Base-by-base conservation (phyloP, 2,329 filamentous ascomycete species). In the Ophiostoma sp. region DNA sequence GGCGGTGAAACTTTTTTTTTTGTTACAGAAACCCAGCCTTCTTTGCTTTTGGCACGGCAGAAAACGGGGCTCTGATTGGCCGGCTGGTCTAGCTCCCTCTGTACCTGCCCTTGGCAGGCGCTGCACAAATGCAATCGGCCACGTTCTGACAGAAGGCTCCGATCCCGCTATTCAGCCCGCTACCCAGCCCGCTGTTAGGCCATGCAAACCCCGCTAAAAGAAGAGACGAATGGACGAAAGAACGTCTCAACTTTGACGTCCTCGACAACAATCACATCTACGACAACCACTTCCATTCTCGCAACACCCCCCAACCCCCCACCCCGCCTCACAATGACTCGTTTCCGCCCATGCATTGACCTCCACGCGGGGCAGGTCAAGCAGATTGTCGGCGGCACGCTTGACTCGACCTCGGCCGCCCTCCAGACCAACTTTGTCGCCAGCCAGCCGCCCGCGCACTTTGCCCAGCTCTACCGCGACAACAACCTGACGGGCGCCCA, bases 351-450 rank as follows among this genome's bases (percentile, higher is more conserved):
- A 25, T 99, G 96, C 80, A 98, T 99, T 82, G 96, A 99, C 84
- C 89, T 99, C 71, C 96, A 99, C 82, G 92, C 95, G n/a, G 96
- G 96, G 17, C 92, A 95, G 80, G 96, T 99, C 74, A 99, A 99
- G 85, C 96, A 99, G 82, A 99, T 99, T 78, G 95, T 99, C 55
- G 96, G 96, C 78, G 95, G 96, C 74, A 98, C 96, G 1, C 88
- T 99, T 75, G 92, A 92, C 83, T 88, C 88, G 80, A 82, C 87
- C 9, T 88, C 88, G 1, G 81, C 86, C 7, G 86, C 88, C 73
- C 87, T 98, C 73, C 92, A 94, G 84, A 98, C 95, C 66, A 99
- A 99, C 83, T 95, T 94, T 84, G 92, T 97, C 75, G 98, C 96
- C 11, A 88, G 91, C 68, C 90, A 95, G 75, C 92, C 95, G 11